phyloP scores from a whole-genome alignment of 1,139 yeast species.

The Blastobotrys illinoisensis region DNA sequence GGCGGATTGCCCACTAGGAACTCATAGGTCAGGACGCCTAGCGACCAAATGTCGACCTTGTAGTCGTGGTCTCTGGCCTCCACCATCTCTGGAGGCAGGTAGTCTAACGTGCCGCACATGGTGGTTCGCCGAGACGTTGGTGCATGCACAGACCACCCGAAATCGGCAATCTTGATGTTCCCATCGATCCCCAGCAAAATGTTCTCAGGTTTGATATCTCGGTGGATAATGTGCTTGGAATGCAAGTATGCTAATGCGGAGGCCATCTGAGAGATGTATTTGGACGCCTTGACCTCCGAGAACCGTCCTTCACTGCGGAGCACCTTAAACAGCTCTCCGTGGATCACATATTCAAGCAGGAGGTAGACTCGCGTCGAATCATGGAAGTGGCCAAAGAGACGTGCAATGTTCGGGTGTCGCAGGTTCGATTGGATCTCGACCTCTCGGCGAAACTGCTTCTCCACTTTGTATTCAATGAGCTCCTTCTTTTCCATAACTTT shows the following conservation, averaged over 20 bases:
- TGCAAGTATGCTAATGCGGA: constrained; percentile 74
- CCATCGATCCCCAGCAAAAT: constrained; percentile 70
- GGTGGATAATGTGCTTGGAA: constrained; percentile 71
- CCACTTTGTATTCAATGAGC: constrained; percentile 68
- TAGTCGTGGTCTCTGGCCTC: constrained; percentile 75
- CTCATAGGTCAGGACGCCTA: constrained; percentile 84
- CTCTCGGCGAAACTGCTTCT: constrained; percentile 82
- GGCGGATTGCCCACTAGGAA: constrained; percentile 84
- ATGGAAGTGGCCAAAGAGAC: constrained; percentile 79
- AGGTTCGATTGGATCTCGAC: constrained; percentile 82
- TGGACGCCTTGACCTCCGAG: constrained; percentile 64
- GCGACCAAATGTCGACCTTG: constrained; percentile 86
- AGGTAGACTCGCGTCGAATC: constrained; percentile 76
- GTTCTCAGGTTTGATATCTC: constrained; percentile 92
- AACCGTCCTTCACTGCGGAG: constrained; percentile 61
- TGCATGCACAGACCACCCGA: constrained; percentile 90
- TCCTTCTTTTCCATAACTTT: constrained; percentile 87
- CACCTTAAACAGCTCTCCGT: constrained; percentile 81
- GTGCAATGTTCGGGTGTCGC: constrained; percentile 68
- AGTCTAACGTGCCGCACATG: constrained; percentile 92
- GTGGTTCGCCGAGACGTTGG: constrained; percentile 59
- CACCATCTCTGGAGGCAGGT: constrained; percentile 93
- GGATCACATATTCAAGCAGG: constrained; percentile 75
- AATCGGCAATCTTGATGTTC: constrained; percentile 77
- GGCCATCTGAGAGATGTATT: constrained; percentile 76